These are phyloP conservation scores for Cyclostephanos tholiformis DNA, from an alignment of 108 stramenopile genomes.

Conservation along the genomic window DNA sequence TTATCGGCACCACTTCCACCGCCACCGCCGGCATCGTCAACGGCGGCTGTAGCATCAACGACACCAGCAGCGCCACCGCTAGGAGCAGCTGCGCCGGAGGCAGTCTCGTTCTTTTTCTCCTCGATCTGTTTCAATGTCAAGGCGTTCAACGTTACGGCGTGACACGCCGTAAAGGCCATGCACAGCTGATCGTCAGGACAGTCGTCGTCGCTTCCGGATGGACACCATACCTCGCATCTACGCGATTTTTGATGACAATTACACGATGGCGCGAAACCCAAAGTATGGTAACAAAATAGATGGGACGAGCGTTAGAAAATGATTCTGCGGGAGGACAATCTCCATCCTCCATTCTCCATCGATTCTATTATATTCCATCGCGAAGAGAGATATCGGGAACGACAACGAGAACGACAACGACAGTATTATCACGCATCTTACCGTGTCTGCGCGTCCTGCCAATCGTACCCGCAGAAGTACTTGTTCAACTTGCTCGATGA, in stretches of 20 bases:
- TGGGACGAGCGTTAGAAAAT: not conserved
- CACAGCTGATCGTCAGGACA: slow-evolving; percentile 45
- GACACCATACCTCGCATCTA: slow-evolving; percentile 48
- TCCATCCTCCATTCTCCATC: too few relatives aligned
- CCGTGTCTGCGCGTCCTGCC: slow-evolving; percentile 46
- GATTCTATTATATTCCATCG: too few relatives aligned
- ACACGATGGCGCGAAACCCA: not conserved
- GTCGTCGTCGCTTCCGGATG: slow-evolving; percentile 49
- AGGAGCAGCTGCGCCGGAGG: not conserved
- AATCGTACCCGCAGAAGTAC: slow-evolving; percentile 51
- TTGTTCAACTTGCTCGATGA: slow-evolving; percentile 42
- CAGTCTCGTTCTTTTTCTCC: slow-evolving; percentile 1
- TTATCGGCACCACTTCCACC: not conserved
- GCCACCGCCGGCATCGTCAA: not conserved
- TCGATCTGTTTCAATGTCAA: slow-evolving; percentile 38
- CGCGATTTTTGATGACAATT: not conserved
- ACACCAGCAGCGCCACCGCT: not conserved
- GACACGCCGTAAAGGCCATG: slow-evolving; percentile 45
- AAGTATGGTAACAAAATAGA: not conserved
- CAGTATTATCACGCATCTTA: too few relatives aligned
- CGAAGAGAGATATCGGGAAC: too few relatives aligned
- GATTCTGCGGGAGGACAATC: too few relatives aligned
- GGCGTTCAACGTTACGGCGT: slow-evolving; percentile 45
- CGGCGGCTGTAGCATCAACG: not conserved
- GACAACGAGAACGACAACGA: too few relatives aligned